A percentile compares a stretch with the other conserved stretches of the same genome.
These are phyloP conservation scores for Rusavskia elegans DNA, from an alignment of 495 filamentous ascomycete species.

Conservation along the genomic window DNA sequence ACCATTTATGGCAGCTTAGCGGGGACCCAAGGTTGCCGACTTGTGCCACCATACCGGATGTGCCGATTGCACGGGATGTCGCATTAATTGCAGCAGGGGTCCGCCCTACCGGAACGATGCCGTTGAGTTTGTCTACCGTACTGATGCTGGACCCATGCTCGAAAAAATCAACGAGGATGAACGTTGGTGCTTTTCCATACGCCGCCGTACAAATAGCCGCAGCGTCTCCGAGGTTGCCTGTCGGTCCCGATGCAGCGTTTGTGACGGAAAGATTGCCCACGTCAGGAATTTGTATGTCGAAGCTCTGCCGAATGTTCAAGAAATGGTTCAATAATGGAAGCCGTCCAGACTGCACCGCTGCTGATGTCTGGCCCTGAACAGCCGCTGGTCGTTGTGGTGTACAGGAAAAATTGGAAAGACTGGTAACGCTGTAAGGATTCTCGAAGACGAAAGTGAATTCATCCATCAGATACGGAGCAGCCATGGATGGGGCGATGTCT, in stretches of 20 bases:
- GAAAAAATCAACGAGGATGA: slow-evolving; percentile 63
- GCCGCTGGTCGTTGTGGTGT: slow-evolving; percentile 42
- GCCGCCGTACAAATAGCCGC: slow-evolving; percentile 34
- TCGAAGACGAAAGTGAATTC: slow-evolving; percentile 67
- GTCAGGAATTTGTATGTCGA: slow-evolving; percentile 45
- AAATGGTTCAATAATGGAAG: slow-evolving; percentile 64
- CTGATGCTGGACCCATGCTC: slow-evolving; percentile 44
- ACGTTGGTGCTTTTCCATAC: slow-evolving; percentile 44
- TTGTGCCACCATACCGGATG: background rate
- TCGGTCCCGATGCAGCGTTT: slow-evolving; percentile 35
- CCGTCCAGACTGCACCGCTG: slow-evolving; percentile 29
- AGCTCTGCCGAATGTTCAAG: slow-evolving; percentile 32
- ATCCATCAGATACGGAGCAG: slow-evolving; percentile 51
- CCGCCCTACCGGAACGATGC: slow-evolving; percentile 32
- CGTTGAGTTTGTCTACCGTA: slow-evolving; percentile 48
- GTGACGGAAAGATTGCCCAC: slow-evolving; percentile 39
- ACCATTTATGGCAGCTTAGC: background rate
- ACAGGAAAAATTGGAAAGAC: slow-evolving; percentile 48
- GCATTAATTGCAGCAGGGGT: background rate
- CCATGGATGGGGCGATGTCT: slow-evolving; percentile 23
- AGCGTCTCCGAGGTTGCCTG: slow-evolving; percentile 45
- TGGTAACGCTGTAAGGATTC: slow-evolving; percentile 53
- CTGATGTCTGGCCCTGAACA: slow-evolving; percentile 22
- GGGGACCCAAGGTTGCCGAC: background rate
- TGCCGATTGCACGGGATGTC: background rate